Conservation (phyloP, 1,139 yeast species). For the Yarrowia galli region DNA sequence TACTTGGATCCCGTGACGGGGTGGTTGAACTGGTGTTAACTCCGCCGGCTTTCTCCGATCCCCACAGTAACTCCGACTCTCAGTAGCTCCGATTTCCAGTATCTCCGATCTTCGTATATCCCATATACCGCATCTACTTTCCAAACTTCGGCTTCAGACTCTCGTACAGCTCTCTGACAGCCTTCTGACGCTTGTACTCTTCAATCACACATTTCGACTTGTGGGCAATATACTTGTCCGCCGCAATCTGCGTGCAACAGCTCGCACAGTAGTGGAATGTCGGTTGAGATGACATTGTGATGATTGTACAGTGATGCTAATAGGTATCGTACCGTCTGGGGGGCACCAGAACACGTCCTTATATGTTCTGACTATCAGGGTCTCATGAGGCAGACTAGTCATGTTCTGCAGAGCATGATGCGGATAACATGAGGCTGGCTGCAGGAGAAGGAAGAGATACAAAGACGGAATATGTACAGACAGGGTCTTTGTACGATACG, state of each 20-base stretch:
- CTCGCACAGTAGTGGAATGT: constrained; percentile 5
- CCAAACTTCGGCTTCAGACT: background rate
- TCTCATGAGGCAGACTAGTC: background rate
- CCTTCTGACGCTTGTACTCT: constrained; percentile 6
- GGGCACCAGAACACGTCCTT: too few relatives aligned
- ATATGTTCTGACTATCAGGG: background rate
- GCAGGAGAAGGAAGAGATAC: background rate
- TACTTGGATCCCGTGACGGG: too few relatives aligned
- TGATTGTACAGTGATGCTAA: too few relatives aligned
- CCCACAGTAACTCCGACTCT: too few relatives aligned
- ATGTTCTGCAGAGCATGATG: background rate
- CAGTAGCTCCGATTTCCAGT: too few relatives aligned
- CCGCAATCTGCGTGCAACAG: constrained; percentile 1
- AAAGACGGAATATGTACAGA: background rate
- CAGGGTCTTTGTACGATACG: too few relatives aligned
- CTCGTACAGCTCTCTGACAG: background rate
- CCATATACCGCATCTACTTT: too few relatives aligned
- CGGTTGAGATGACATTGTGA: too few relatives aligned
- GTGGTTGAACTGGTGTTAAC: too few relatives aligned
- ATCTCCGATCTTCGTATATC: too few relatives aligned
- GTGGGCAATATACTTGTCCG: constrained; percentile 2
- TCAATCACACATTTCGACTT: constrained; percentile 19
- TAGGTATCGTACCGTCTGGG: too few relatives aligned
- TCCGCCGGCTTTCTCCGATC: too few relatives aligned
- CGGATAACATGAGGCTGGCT: background rate